phyloP scores from a whole-genome alignment of 2,329 filamentous ascomycete genomes.

The Hymenotorrendiella dingleyae region DNA sequence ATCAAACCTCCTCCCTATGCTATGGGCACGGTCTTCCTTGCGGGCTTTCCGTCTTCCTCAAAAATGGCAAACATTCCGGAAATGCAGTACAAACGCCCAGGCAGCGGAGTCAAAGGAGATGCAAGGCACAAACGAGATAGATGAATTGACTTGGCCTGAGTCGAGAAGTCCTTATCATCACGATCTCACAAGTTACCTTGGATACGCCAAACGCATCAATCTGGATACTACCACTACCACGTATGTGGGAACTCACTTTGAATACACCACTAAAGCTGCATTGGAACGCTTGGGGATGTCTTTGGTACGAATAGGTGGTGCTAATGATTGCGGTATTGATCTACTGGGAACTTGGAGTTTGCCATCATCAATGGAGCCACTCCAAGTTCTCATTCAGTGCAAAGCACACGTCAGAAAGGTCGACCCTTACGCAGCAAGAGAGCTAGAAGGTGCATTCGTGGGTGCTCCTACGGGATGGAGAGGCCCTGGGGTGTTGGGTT shows the following conservation, averaged over 20 bases:
- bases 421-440: constrained; percentile 57
- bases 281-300: constrained; percentile 58
- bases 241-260: constrained; percentile 70
- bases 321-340: constrained; percentile 67
- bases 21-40: constrained; percentile 11
- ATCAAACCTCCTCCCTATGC: constrained; percentile 14
- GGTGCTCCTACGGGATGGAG: constrained; percentile 71
- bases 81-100: constrained; percentile 20
- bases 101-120: constrained; percentile 3
- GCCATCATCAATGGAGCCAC: constrained; percentile 36
- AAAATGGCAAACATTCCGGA: constrained; percentile 14
- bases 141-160: constrained; percentile 39
- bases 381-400: constrained; percentile 59
- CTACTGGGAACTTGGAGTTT: constrained; percentile 66
- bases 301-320: constrained; percentile 59
- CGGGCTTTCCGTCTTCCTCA: constrained; percentile 17
- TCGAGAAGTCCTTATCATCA: constrained; percentile 48
- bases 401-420: constrained; percentile 53
- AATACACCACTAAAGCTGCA: constrained; percentile 58
- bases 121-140: background rate
- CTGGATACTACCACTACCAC: constrained; percentile 52
- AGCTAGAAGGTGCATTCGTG: constrained; percentile 72
- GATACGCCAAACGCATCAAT: constrained; percentile 50
- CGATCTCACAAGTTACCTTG: constrained; percentile 58
- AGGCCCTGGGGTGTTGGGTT: constrained; percentile 56